phyloP scores from a whole-genome alignment of 345 rosid genomes.

The Corymbia maculata region DNA sequence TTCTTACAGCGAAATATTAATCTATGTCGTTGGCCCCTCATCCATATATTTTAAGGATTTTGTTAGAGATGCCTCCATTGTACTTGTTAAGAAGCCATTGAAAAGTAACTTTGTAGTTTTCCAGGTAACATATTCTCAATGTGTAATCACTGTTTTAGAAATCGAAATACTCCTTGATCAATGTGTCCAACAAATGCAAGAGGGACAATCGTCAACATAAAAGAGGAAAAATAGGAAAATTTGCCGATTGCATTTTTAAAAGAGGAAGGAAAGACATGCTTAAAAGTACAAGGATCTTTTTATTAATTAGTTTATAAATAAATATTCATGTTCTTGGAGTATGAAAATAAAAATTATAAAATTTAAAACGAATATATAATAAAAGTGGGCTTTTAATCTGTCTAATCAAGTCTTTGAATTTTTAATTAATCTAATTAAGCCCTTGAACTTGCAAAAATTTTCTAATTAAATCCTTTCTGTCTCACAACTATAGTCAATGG shows the following conservation, averaged over 20 bases:
- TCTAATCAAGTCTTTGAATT: background rate
- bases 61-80: background rate
- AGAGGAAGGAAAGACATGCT: background rate
- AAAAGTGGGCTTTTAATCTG: background rate
- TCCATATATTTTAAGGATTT: background rate
- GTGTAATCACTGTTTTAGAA: background rate
- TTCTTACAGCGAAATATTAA: background rate
- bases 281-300: background rate
- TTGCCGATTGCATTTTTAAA: background rate
- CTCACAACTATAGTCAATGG: background rate
- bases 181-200: background rate
- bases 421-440: no score
- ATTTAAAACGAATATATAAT: background rate
- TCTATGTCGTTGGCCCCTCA: background rate
- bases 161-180: background rate
- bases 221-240: accelerated
- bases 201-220: background rate
- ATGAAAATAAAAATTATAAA: background rate
- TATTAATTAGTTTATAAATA: background rate
- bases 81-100: background rate
- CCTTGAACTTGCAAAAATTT: background rate
- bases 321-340: background rate
- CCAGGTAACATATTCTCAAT: background rate
- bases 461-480: background rate
- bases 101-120: background rate